phyloP scores from a whole-genome alignment of 78 protist species.

The Dictyostelium brefeldianum region DNA sequence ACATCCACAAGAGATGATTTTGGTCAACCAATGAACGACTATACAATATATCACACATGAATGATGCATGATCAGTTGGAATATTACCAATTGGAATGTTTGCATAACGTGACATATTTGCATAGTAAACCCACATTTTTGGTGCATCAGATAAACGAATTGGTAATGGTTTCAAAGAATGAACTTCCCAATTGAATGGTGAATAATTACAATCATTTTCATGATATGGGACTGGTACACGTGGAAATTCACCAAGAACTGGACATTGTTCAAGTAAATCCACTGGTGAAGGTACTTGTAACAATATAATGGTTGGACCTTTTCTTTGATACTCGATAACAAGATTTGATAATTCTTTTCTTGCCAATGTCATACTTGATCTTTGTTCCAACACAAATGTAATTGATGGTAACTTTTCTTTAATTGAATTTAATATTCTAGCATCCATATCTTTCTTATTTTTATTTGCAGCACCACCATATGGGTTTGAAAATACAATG shows the following conservation, averaged over 20 bases:
- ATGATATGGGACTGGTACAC: constrained; percentile 24
- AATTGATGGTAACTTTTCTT: constrained; percentile 32
- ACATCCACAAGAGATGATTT: constrained; percentile 88
- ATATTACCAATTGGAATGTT: constrained; percentile 93
- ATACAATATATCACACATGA: constrained; percentile 68
- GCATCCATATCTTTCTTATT: not conserved
- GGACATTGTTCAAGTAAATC: constrained; percentile 9
- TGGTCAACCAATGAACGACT: constrained; percentile 67
- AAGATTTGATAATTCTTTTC: not conserved
- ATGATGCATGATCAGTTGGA: constrained; percentile 66
- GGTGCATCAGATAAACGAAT: constrained; percentile 27
- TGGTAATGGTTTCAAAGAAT: constrained; percentile 35
- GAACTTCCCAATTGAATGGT: constrained; percentile 78
- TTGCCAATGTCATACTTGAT: constrained; percentile 7
- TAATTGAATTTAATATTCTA: not conserved
- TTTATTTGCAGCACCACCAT: not conserved
- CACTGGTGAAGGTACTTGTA: not conserved
- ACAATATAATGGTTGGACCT: constrained; percentile 39
- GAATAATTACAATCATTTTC: constrained; percentile 50
- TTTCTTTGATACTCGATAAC: constrained; percentile 26
- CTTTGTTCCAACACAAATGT: constrained; percentile 6
- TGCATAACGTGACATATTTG: constrained; percentile 84
- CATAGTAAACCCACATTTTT: constrained; percentile 36
- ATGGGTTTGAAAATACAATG: constrained; percentile 46
- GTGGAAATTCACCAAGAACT: constrained; percentile 15